Evolutionary conservation across 805 yeast genomes (phyloP).

Genomic region (Wickerhamiella bombiphila): DNA sequence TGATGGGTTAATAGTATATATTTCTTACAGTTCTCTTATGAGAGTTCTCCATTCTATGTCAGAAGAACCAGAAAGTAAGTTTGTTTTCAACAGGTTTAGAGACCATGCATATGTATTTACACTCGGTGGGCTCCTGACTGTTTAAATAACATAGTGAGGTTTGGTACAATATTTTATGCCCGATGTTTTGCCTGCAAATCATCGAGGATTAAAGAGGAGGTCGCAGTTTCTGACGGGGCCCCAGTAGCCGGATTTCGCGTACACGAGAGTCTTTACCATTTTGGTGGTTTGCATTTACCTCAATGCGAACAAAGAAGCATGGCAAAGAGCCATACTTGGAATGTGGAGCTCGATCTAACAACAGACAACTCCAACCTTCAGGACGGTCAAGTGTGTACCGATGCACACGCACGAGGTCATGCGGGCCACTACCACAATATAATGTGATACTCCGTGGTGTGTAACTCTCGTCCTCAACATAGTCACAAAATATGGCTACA

Average conservation of each 20-base stretch:
- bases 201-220: too few relatives aligned
- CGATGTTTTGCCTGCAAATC: too few relatives aligned
- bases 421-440: slow-evolving; percentile 64
- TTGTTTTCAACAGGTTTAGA: too few relatives aligned
- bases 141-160: too few relatives aligned
- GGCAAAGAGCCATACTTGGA: slow-evolving; percentile 40
- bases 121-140: too few relatives aligned
- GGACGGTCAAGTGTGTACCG: slow-evolving; percentile 44
- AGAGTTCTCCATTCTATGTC: too few relatives aligned
- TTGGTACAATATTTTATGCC: too few relatives aligned
- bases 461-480: slow-evolving; percentile 70
- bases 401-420: slow-evolving; percentile 37
- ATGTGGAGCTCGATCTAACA: slow-evolving; percentile 33
- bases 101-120: too few relatives aligned
- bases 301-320: slow-evolving; percentile 48
- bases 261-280: slow-evolving; percentile 93
- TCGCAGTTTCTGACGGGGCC: slow-evolving; percentile 3
- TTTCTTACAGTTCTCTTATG: too few relatives aligned
- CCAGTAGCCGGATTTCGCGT: slow-evolving; percentile 32
- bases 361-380: slow-evolving; percentile 62
- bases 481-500: slow-evolving; percentile 58
- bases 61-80: too few relatives aligned
- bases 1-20: too few relatives aligned
- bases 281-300: slow-evolving; percentile 68
- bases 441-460: slow-evolving; percentile 63